These are phyloP conservation scores for Friedmanniomyces simplex DNA, from an alignment of 495 filamentous ascomycete genomes.

Conservation along the genomic window DNA sequence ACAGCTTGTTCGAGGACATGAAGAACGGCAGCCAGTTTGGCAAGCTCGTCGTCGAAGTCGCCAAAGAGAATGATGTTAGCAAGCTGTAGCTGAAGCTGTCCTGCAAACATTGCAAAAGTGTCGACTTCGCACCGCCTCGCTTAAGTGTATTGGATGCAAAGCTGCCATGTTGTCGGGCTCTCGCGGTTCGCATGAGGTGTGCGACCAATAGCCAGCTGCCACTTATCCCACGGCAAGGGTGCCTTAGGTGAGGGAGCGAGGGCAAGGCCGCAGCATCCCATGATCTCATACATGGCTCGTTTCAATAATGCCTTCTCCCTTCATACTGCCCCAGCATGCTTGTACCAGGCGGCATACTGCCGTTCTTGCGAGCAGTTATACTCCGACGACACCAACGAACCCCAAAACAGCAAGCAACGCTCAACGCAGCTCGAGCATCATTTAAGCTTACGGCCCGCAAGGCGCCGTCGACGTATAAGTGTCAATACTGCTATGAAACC, in stretches of 20 bases:
- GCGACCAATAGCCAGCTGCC: not conserved
- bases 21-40: conserved; percentile 35
- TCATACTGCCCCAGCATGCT: not conserved
- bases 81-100: conserved; percentile 3
- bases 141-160: no score
- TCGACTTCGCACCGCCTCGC: not conserved
- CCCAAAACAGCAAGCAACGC: not conserved
- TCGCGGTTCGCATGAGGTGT: not conserved
- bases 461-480: not conserved
- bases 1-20: conserved; percentile 37
- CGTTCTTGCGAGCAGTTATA: not conserved
- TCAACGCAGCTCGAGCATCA: not conserved
- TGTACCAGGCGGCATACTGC: not conserved
- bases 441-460: not conserved
- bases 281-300: not conserved
- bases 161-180: no score
- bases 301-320: not conserved
- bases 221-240: not conserved
- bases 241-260: not conserved
- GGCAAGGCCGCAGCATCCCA: not conserved
- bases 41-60: conserved; percentile 33
- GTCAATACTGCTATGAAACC: conserved; percentile 5
- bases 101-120: not conserved
- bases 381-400: not conserved
- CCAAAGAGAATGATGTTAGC: conserved; percentile 19